A percentile compares a stretch with the other conserved stretches of the same genome.
Conservation (phyloP, 768 basidiomycete genomes). For the Tephrocybe sp. region DNA sequence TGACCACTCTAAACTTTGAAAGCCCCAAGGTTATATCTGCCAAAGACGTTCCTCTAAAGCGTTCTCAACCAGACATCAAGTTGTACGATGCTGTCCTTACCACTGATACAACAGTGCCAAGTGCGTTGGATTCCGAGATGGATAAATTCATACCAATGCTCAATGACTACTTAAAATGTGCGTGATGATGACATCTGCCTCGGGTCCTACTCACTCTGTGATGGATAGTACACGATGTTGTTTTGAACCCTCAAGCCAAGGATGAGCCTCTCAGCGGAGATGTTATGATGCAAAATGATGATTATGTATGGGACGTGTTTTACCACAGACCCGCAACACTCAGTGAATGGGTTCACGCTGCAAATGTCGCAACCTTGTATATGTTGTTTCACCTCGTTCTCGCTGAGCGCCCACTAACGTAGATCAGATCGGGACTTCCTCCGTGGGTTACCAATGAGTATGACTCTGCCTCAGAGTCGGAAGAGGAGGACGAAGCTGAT, state of each 20-base stretch:
- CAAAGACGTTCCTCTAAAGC: constrained; percentile 40
- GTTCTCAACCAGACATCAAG: constrained; percentile 43
- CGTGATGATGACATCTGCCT: constrained; percentile 15
- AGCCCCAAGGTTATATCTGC: constrained; percentile 58
- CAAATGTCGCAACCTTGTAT: constrained; percentile 64
- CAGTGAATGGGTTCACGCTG: constrained; percentile 56
- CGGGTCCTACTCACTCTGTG: neutral
- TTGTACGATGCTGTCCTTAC: constrained; percentile 72
- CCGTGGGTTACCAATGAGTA: constrained; percentile 49
- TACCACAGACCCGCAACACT: constrained; percentile 64
- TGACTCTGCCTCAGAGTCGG: constrained; percentile 62
- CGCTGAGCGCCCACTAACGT: constrained; percentile 3
- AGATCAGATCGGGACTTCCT: constrained; percentile 61
- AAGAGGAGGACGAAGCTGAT: constrained; percentile 72
- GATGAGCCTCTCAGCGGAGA: constrained; percentile 4
- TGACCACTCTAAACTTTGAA: neutral
- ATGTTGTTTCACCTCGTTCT: constrained; percentile 18
- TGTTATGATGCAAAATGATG: constrained; percentile 29
- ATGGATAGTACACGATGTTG: constrained; percentile 28
- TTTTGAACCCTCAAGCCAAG: constrained; percentile 8
- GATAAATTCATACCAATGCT: constrained; percentile 77
- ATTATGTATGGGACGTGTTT: constrained; percentile 86
- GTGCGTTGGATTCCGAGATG: constrained; percentile 55
- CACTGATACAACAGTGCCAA: constrained; percentile 22
- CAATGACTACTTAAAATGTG: constrained; percentile 70